Evolutionary conservation across 768 basidiomycete genomes (phyloP).

Genomic region (Boletus sensibilis): DNA sequence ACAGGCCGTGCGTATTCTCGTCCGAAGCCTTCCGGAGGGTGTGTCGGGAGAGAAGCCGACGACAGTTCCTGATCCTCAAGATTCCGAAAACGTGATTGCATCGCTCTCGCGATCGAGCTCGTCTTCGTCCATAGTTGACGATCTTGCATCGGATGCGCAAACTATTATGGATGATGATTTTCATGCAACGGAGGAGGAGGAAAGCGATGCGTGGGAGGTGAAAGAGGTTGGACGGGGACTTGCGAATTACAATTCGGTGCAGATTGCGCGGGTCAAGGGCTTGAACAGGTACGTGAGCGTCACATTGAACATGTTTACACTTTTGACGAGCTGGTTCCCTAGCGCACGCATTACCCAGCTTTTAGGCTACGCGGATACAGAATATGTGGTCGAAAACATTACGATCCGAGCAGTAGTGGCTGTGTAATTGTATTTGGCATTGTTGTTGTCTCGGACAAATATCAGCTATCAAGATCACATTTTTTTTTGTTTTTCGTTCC

Average conservation of each 20-base stretch:
- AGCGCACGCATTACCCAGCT: conserved; percentile 80
- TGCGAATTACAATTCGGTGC: conserved; percentile 93
- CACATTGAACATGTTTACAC: neutral
- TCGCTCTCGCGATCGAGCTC: conserved; percentile 40
- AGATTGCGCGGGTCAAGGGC: conserved; percentile 86
- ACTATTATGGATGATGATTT: conserved; percentile 35
- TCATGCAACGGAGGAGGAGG: conserved; percentile 31
- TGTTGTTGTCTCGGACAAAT: conserved; percentile 21
- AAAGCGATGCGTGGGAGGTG: conserved; percentile 62
- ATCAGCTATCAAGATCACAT: conserved; percentile 1
- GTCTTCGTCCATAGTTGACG: conserved; percentile 32
- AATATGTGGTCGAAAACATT: conserved; percentile 96
- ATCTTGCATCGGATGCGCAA: conserved; percentile 22
- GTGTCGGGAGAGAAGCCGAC: conserved; percentile 26
- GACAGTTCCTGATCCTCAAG: conserved; percentile 20
- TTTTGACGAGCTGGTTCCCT: conserved; percentile 13
- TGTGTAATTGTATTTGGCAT: conserved; percentile 39
- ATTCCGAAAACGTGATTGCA: conserved; percentile 29
- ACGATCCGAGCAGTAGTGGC: conserved; percentile 65
- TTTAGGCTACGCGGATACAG: conserved; percentile 92
- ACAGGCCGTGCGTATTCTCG: conserved; percentile 86
- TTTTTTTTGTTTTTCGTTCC: conserved; percentile 8
- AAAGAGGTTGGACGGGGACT: conserved; percentile 92
- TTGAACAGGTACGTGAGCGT: conserved; percentile 73
- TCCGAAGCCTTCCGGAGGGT: conserved; percentile 41